Conservation (phyloP, 768 basidiomycete genomes). For the Boletus tomentosulus region DNA sequence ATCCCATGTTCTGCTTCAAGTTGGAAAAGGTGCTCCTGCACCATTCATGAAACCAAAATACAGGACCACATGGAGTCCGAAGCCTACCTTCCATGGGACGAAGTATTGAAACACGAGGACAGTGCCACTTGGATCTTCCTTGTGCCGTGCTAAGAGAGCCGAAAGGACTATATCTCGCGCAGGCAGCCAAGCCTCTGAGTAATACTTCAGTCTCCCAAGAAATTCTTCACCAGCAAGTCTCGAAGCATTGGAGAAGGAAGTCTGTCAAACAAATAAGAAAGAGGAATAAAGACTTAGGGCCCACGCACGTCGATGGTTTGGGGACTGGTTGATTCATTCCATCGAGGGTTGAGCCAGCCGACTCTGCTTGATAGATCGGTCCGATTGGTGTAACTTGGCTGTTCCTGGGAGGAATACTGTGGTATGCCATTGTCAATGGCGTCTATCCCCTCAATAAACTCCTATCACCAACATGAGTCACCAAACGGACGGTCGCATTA, state of each 20-base stretch:
- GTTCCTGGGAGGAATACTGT: constrained; percentile 65
- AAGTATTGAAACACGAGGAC: constrained; percentile 79
- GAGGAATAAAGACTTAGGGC: background rate
- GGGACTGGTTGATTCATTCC: constrained; percentile 80
- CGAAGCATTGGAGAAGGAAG: constrained; percentile 76
- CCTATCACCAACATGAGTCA: constrained; percentile 38
- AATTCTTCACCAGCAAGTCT: constrained; percentile 84
- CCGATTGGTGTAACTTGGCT: constrained; percentile 66
- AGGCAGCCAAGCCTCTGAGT: constrained; percentile 87
- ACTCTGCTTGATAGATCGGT: constrained; percentile 88
- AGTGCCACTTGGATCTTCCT: constrained; percentile 65
- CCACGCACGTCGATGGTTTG: constrained; percentile 63
- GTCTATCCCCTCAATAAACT: constrained; percentile 93
- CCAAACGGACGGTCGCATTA: background rate
- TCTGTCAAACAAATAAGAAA: constrained; percentile 37
- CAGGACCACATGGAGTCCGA: background rate
- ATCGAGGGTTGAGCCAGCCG: constrained; percentile 79
- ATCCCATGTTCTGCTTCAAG: constrained; percentile 61
- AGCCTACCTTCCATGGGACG: constrained; percentile 80
- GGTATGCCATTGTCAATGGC: constrained; percentile 93
- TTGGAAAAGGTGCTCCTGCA: constrained; percentile 85
- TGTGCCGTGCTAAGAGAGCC: constrained; percentile 51
- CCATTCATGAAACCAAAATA: constrained; percentile 13
- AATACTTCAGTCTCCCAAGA: constrained; percentile 70
- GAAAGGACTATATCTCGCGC: constrained; percentile 75